Base-by-base conservation (phyloP, 2,329 filamentous ascomycete genomes). In the Aspergillus fumigatus region DNA sequence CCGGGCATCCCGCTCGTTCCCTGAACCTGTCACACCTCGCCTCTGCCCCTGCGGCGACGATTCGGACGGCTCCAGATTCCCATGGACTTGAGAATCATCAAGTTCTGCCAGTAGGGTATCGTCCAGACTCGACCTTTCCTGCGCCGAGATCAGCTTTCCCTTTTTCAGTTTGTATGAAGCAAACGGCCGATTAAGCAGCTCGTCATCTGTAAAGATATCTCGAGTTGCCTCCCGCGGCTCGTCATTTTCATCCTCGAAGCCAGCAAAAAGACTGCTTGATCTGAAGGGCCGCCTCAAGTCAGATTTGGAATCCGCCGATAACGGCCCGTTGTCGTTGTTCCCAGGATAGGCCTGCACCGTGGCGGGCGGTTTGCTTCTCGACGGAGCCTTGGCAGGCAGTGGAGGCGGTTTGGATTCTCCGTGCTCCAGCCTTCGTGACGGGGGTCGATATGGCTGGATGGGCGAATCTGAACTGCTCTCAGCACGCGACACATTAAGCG, bases 231-330 rank as follows among this genome's bases (percentile, higher is more conserved):
- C 63, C 7, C 64, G 62, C 8, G 55, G 56, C 17, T 81, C 79
- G 56, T 81, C 80, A 66, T 85, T 90, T 48, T 79, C 80, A 11
- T 84, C 84, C 49, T 93, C 89, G 63, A 95, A 94, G 0, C 90
- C 90, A 32, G 90, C 89, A 72, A 94, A 94, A n/a, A 95, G 78
- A 68, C 89, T 94, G 73, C 89, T 93, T 50, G 90, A 87, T 54
- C 90, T 82, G 67, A 89, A 86, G 1, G 89, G 88, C 17, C 87
- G 83, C 58, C 87, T 83, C 68, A 88, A 79, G 1, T 85, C 82
- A 2, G 81, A 80, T 53, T 80, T 82, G 14, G 84, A 80, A 54
- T 78, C 74, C 21, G 73, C 77, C 1, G 86, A 85, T 43, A 92
- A 75, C 1, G 89, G 88, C 0, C 88, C 88, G 65, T 92, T 87